Conservation (phyloP, 371 early-diverging fungal genomes). For the Apophysomyces ossiformis region DNA sequence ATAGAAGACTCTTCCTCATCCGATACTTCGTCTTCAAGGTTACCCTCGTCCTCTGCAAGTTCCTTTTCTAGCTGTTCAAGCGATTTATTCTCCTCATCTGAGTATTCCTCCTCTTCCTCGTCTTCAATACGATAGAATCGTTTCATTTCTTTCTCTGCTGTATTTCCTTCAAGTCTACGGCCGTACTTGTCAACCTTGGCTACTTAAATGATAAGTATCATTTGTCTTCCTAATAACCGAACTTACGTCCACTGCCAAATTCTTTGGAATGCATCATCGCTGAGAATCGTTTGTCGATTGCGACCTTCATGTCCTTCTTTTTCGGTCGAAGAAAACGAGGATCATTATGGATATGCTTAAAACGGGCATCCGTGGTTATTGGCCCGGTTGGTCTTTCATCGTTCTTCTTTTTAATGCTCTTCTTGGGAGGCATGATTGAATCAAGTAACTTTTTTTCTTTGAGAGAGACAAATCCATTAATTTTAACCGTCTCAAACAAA, state of each 20-base stretch:
- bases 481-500: too few relatives aligned
- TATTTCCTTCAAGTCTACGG: constrained; percentile 57
- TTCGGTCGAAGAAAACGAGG: constrained; percentile 87
- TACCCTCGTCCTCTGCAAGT: constrained; percentile 52
- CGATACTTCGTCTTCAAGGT: constrained; percentile 32
- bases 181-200: constrained; percentile 92
- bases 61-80: constrained; percentile 53
- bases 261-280: constrained; percentile 80
- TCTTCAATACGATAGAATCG: constrained; percentile 66
- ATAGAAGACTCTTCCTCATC: constrained; percentile 32
- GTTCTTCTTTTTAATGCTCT: constrained; percentile 14
- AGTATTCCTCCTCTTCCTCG: constrained; percentile 45
- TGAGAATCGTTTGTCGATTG: constrained; percentile 90
- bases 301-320: constrained; percentile 82
- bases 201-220: constrained; percentile 18
- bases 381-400: constrained; percentile 24
- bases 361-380: constrained; percentile 79
- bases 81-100: constrained; percentile 38
- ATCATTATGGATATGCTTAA: constrained; percentile 82
- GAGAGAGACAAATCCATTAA: too few relatives aligned
- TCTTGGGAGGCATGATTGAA: constrained; percentile 18
- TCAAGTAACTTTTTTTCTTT: too few relatives aligned
- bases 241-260: constrained; percentile 71
- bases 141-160: constrained; percentile 60
- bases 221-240: neutral